Conservation (phyloP, 2,329 filamentous ascomycete species). For the Paecilomyces fulvus region DNA sequence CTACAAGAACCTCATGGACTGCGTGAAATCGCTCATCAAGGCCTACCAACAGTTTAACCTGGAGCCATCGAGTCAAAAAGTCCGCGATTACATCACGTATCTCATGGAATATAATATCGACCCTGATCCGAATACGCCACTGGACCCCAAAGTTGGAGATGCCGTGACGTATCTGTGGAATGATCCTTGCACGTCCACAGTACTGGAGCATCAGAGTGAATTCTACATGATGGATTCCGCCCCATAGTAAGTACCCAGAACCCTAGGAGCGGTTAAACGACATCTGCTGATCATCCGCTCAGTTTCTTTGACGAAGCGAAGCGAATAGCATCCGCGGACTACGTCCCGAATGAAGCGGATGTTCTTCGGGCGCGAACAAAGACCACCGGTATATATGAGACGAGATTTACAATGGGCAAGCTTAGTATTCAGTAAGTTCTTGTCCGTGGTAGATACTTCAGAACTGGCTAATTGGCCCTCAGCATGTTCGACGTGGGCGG, state of each 20-base stretch:
- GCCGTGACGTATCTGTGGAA: constrained; percentile 85
- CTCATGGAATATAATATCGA: constrained; percentile 83
- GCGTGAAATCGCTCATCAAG: constrained; percentile 82
- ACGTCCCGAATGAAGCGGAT: constrained; percentile 88
- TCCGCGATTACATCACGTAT: constrained; percentile 67
- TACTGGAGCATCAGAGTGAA: constrained; percentile 91
- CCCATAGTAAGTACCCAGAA: constrained; percentile 64
- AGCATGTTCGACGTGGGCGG: constrained; percentile 99
- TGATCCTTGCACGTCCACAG: constrained; percentile 69
- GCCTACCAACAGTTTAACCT: constrained; percentile 91
- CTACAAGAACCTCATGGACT: constrained; percentile 97
- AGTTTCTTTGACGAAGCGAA: constrained; percentile 94
- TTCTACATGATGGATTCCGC: constrained; percentile 99
- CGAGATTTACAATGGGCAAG: constrained; percentile 95
- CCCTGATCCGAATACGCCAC: constrained; percentile 75
- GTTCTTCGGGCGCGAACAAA: constrained; percentile 93
- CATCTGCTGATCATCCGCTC: constrained; percentile 2
- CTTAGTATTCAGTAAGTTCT: constrained; percentile 90
- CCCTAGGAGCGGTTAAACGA: constrained; percentile 10
- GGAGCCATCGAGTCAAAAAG: constrained; percentile 62
- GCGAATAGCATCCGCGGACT: constrained; percentile 75
- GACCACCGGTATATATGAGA: constrained; percentile 98
- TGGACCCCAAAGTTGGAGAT: constrained; percentile 71
- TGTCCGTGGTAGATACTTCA: neutral
- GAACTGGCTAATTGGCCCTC: constrained; percentile 12